These are phyloP conservation scores for Fusarium sp. DNA, from an alignment of 2,329 filamentous ascomycete species.

Conservation along the genomic window DNA sequence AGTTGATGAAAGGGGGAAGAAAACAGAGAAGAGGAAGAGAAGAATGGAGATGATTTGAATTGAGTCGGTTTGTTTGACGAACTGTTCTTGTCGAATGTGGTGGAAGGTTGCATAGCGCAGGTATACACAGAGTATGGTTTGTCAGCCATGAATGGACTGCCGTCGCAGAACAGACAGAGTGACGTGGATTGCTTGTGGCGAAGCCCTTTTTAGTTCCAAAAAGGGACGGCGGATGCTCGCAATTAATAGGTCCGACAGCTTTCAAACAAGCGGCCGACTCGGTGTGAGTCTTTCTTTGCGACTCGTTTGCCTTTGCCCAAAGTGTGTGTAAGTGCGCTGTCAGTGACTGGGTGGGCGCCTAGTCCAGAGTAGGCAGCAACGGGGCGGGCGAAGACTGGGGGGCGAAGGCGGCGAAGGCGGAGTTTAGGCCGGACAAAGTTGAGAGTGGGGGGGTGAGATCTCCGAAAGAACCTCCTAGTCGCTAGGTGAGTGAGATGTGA, in stretches of 20 bases:
- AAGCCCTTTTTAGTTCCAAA: constrained; percentile 35
- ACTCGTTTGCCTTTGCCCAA: constrained; percentile 39
- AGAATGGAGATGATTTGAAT: constrained; percentile 30
- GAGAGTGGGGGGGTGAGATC: constrained; percentile 27
- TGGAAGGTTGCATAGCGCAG: constrained; percentile 46
- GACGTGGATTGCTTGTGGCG: constrained; percentile 42
- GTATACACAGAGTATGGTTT: constrained; percentile 46
- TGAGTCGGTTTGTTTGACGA: constrained; percentile 32
- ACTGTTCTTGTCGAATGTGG: constrained; percentile 46
- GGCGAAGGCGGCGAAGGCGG: constrained; percentile 33
- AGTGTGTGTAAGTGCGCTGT: constrained; percentile 40
- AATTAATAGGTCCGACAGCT: constrained; percentile 34
- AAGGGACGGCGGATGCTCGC: constrained; percentile 30
- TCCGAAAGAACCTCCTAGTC: constrained; percentile 13
- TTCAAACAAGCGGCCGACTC: constrained; percentile 33
- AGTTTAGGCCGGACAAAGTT: constrained; percentile 30
- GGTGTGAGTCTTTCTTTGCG: constrained; percentile 38
- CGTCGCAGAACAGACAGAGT: constrained; percentile 35
- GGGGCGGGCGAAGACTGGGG: constrained; percentile 35
- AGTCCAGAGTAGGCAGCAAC: constrained; percentile 43
- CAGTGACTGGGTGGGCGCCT: constrained; percentile 39
- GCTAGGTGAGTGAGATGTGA: constrained; percentile 21
- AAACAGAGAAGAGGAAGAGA: constrained; percentile 21
- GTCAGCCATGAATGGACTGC: constrained; percentile 48
- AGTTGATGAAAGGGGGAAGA: constrained; percentile 22